A percentile compares a stretch with the other conserved stretches of the same genome.
Conservation (phyloP, 1,284 basidiomycete genomes). For the Rhodofomes roseus region DNA sequence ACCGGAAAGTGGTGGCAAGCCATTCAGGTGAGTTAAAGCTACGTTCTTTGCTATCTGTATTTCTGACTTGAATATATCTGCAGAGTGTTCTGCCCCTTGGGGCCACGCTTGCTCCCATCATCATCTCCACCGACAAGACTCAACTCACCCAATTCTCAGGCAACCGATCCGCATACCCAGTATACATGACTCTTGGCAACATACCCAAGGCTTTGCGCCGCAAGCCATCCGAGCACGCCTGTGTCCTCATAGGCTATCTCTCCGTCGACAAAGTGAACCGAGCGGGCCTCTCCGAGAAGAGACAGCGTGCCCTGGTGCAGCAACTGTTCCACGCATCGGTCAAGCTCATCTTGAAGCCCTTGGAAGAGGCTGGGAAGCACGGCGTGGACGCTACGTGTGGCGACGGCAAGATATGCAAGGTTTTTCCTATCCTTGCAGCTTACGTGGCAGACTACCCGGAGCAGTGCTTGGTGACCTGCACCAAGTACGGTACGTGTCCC, state of each 20-base stretch:
- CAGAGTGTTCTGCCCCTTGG: neutral
- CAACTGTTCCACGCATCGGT: constrained; percentile 21
- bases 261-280: neutral
- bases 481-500: constrained; percentile 14
- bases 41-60: no score
- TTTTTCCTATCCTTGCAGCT: constrained; percentile 22
- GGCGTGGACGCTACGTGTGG: constrained; percentile 21
- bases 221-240: neutral
- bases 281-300: neutral
- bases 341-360: constrained; percentile 11
- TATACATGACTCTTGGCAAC: constrained; percentile 5
- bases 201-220: neutral
- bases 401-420: constrained; percentile 8
- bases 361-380: constrained; percentile 14
- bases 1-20: constrained; percentile 2
- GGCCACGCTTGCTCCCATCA: neutral
- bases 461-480: constrained; percentile 3
- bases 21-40: neutral
- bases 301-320: neutral
- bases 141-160: constrained; percentile 3
- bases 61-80: no score
- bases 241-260: neutral
- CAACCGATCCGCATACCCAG: constrained; percentile 2
- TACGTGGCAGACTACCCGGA: constrained; percentile 24
- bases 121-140: constrained; percentile 5